Base-by-base conservation (phyloP, 441 rosid species). In the Corymbia calophylla region DNA sequence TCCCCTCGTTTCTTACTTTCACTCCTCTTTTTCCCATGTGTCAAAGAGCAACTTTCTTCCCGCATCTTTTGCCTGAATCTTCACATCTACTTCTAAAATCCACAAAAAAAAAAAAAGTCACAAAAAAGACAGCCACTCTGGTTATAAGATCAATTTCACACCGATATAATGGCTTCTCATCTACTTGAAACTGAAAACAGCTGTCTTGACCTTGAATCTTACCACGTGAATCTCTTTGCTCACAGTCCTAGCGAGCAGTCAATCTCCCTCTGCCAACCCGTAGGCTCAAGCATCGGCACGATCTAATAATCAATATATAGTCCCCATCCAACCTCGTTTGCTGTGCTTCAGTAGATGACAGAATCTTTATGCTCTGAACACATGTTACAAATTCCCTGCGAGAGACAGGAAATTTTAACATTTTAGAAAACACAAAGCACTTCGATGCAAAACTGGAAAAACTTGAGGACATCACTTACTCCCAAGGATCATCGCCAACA, bases 401-500 rank as follows among this genome's bases (percentile, higher is more conserved):
- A 88, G 54, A 85, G 35, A 29, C 58, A 32, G 81, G 29, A 55
- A 27, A 53, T 21, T 82, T 29, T 88, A 51, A 77, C 60, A 16
- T 73, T 49, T 31, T 23, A 23, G 70, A 87, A 64, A 86, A 8
- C 4, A 55, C 39, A 82, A 55, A 35, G 19, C 44, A 62, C n/a
- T 77, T 44, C 18, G 10, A 44, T 77, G 51, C 25, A 55, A 32
- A 86, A n/a, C 48, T 77, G 88, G 62, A 80, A 31, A 62, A 86
- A 9, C 48, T 54, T 27, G 39, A 77, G 85, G 88, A 87, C 53
- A 12, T 86, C 23, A 93, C 99, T 94, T 96, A 97, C 99, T 98
- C 99, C 99, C 99, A 98, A 77, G 99, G 99, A 91, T 98, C 99
- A 80, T 98, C 99, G 17, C 99, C 99, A 62, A 97, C 98, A 32